These are phyloP conservation scores for Lipomyces spencermartinsiae DNA, from an alignment of 805 yeast species.

Conservation along the genomic window DNA sequence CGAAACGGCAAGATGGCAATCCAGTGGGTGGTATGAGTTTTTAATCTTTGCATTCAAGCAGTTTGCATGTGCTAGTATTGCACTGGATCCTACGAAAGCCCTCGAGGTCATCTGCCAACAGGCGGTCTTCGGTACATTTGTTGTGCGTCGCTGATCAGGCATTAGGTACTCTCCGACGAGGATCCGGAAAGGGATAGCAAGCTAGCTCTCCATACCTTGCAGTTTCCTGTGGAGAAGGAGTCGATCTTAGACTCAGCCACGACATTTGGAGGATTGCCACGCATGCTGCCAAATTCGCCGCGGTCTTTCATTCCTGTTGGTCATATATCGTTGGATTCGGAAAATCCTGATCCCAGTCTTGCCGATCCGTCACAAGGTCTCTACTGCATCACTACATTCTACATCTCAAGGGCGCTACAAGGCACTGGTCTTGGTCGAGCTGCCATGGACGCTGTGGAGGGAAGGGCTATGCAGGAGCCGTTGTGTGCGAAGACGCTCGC, in stretches of 20 bases:
- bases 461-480: not conserved
- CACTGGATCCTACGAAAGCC: not conserved
- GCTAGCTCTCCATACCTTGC: not conserved
- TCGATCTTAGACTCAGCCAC: not conserved
- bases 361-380: not conserved
- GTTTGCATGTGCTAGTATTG: not conserved
- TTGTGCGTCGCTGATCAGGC: not conserved
- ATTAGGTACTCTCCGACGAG: not conserved
- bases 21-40: not conserved
- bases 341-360: not conserved
- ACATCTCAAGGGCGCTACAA: constrained; percentile 1
- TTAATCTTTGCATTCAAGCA: no score
- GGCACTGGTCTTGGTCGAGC: not conserved
- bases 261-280: not conserved
- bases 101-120: not conserved
- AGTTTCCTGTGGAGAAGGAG: not conserved
- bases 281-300: not conserved
- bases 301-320: not conserved
- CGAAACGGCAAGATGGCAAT: not conserved
- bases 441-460: not conserved
- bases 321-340: not conserved
- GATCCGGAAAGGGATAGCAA: not conserved
- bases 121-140: not conserved
- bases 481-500: not conserved
- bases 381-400: constrained; percentile 1